Base-by-base conservation (phyloP, 2,329 filamentous ascomycete genomes). In the Sclerotinia subarctica region DNA sequence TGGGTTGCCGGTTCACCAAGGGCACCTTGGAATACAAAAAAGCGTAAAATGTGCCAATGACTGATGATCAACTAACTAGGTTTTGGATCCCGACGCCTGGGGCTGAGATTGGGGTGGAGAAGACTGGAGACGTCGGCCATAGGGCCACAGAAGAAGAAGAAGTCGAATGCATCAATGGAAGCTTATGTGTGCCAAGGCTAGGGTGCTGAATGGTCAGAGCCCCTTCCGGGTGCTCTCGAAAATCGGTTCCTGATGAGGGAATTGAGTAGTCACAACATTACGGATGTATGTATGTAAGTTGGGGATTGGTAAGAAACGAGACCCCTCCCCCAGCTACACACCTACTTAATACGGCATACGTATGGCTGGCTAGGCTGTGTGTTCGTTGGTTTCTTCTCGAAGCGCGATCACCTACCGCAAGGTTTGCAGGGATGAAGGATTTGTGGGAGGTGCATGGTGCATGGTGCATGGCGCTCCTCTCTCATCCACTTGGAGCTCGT, bases 41-140 rank as follows among this genome's bases (percentile, higher is more conserved):
- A 42, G 53, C n/a, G 19, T n/a, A 56, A 68, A 56, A 67, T 56
- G 47, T 69, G 65, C 38, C 69, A 68, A 72, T 70, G 68, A 69
- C 44, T 70, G 66, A 69, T 69, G 51, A 68, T 56, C 52, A 68
- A 46, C 71, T 70, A 69, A 46, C 71, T 70, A 69, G 72, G 62
- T 69, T 70, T 69, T 69, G 70, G 64, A 70, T 70, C 63, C 68
- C 60, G 68, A 64, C 68, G 70, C 59, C 68, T 69, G 70, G 68
- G 69, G 68, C 68, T 72, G 70, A 72, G 65, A 63, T 67, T 63
- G 65, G n/a, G 32, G 57, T 67, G 57, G 57, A 63, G 57, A 63
- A 57, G 44, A 38, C 47, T 46, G 29, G 65, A 56, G 38, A 63
- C n/a, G 46, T 42, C 24, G 21, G 62, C 56, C 26, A 49, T 67